Evolutionary conservation across 1,139 yeast genomes (phyloP).

Genomic region (Yamadazyma dushanensis): DNA sequence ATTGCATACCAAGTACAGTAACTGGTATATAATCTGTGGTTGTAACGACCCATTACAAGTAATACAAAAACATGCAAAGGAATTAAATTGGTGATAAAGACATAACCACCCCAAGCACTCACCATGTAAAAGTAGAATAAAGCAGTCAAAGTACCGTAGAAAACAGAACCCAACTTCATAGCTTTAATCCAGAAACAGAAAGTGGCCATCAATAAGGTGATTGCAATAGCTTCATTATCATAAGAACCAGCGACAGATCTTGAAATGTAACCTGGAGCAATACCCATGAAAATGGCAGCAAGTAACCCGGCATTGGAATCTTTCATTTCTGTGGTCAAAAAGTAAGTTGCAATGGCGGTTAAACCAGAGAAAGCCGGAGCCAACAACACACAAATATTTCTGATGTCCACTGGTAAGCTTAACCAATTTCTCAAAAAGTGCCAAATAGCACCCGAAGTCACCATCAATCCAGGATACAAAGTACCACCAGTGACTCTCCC

Average conservation of each 20-base stretch:
- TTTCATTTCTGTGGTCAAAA: constrained; percentile 87
- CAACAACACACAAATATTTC: constrained; percentile 91
- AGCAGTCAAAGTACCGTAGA: constrained; percentile 84
- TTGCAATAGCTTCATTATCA: constrained; percentile 99
- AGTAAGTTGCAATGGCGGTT: constrained; percentile 90
- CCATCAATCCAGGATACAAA: constrained; percentile 97
- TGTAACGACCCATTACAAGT: constrained; percentile 92
- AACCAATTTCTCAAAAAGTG: constrained; percentile 61
- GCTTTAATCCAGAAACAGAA: constrained; percentile 96
- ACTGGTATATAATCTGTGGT: constrained; percentile 78
- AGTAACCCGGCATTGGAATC: constrained; percentile 86
- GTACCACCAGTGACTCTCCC: constrained; percentile 99
- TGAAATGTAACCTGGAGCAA: constrained; percentile 98
- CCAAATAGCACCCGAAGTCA: constrained; percentile 90
- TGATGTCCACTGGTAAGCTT: constrained; percentile 85
- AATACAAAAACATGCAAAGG: constrained; percentile 94
- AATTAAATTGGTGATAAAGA: constrained; percentile 94
- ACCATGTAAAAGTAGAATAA: constrained; percentile 97
- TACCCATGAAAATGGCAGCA: constrained; percentile 94
- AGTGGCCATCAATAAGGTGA: constrained; percentile 91
- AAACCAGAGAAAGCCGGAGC: constrained; percentile 97
- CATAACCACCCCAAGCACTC: constrained; percentile 99
- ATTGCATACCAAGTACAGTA: constrained; percentile 96
- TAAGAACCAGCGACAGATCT: constrained; percentile 98
- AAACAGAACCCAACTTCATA: constrained; percentile 83